phyloP scores from a whole-genome alignment of 1,284 basidiomycete genomes.

The Coniophora puteana region DNA sequence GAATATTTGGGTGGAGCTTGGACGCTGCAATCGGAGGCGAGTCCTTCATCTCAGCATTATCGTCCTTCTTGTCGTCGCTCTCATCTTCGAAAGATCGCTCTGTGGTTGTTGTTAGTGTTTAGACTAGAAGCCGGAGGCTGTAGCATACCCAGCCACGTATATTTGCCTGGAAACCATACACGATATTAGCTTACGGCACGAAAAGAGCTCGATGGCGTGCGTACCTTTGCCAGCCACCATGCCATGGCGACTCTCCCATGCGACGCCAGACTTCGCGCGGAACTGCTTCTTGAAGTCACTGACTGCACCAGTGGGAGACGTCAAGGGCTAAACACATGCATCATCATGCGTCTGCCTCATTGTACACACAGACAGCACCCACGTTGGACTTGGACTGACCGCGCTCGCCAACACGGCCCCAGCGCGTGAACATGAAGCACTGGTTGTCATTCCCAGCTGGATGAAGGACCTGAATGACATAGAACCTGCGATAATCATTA shows the following conservation, averaged over 20 bases:
- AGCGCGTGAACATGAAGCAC: conserved; percentile 49
- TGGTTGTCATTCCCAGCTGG: conserved; percentile 37
- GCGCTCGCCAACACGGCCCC: conserved; percentile 60
- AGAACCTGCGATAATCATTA: conserved; percentile 40
- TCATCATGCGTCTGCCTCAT: too few species aligned
- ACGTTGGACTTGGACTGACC: conserved; percentile 53
- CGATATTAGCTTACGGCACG: conserved; percentile 1
- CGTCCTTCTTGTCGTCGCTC: conserved; percentile 35
- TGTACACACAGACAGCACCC: too few species aligned
- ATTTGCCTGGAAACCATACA: conserved; percentile 42
- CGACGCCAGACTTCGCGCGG: conserved; percentile 47
- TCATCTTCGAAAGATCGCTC: conserved; percentile 51
- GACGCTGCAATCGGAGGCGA: conserved; percentile 44
- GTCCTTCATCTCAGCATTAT: conserved; percentile 39
- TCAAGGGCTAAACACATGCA: not conserved
- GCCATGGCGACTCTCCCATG: conserved; percentile 51
- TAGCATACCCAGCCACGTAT: conserved; percentile 54
- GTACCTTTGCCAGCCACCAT: conserved; percentile 52
- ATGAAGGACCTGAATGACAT: conserved; percentile 61
- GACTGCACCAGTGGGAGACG: conserved; percentile 31
- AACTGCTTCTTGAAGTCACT: conserved; percentile 61
- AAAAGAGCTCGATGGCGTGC: conserved; percentile 8
- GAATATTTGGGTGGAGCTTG: conserved; percentile 41
- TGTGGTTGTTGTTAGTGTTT: too few species aligned
- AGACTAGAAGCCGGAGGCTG: too few species aligned